Percentiles rank a stretch among this genome's conserved stretches.
Evolutionary conservation across 805 yeast species (phyloP).

Genomic region (Zygoascus flipseniorum): DNA sequence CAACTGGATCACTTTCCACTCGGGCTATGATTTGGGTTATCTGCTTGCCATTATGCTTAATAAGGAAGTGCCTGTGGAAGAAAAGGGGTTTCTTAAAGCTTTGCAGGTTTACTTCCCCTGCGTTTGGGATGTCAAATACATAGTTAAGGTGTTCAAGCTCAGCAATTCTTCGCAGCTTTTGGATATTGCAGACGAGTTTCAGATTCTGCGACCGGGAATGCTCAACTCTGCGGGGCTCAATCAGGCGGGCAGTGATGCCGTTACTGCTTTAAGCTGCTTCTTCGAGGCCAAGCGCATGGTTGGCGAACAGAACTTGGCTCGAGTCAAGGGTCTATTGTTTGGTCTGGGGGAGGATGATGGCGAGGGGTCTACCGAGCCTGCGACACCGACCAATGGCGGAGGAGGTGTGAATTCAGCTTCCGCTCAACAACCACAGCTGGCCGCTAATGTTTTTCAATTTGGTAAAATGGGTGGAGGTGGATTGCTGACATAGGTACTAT

Average conservation of each 20-base stretch:
- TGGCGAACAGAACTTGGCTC: slow-evolving; percentile 25
- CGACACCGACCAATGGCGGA: background rate
- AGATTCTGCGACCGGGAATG: slow-evolving; percentile 17
- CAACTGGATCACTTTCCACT: slow-evolving; percentile 88
- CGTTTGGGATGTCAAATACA: slow-evolving; percentile 67
- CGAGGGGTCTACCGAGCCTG: background rate
- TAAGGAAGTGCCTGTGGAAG: slow-evolving; percentile 69
- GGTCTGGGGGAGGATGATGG: slow-evolving; percentile 26
- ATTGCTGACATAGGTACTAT: background rate
- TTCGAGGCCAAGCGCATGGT: slow-evolving; percentile 32
- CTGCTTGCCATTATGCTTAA: slow-evolving; percentile 68
- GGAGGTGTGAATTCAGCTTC: background rate
- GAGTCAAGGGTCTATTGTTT: slow-evolving; percentile 28
- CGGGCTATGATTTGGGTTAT: slow-evolving; percentile 93
- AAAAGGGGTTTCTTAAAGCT: slow-evolving; percentile 68
- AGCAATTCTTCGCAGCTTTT: slow-evolving; percentile 28
- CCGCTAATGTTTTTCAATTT: slow-evolving; percentile 22
- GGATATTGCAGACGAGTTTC: slow-evolving; percentile 37
- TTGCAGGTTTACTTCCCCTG: slow-evolving; percentile 68
- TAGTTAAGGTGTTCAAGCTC: slow-evolving; percentile 30
- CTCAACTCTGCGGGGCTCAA: slow-evolving; percentile 23
- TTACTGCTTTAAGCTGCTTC: slow-evolving; percentile 35
- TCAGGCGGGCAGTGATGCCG: slow-evolving; percentile 38
- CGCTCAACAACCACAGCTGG: slow-evolving; percentile 4
- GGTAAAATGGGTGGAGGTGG: slow-evolving; percentile 25